Conservation (phyloP, 1,284 basidiomycete genomes). For the Sanghuangporus weigelae region DNA sequence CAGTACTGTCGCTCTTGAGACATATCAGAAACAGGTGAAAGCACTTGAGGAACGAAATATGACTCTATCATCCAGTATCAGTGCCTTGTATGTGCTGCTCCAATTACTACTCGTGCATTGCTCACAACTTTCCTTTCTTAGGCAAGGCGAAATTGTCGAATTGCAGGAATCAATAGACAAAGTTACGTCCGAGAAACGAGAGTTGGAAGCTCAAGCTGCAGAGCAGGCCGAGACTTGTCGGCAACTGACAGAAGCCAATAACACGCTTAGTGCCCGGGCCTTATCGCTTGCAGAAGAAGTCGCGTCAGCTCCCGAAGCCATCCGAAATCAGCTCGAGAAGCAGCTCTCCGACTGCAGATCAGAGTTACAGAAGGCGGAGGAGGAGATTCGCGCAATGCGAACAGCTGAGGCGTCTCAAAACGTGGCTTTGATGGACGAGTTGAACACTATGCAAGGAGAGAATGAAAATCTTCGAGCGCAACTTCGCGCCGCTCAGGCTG, state of each 20-base stretch:
- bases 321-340: conserved; percentile 51
- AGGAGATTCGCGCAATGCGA: conserved; percentile 54
- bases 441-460: conserved; percentile 74
- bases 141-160: conserved; percentile 64
- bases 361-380: conserved; percentile 39
- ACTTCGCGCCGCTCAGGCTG: conserved; percentile 40
- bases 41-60: conserved; percentile 71
- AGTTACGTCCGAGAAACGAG: conserved; percentile 54
- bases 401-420: conserved; percentile 64
- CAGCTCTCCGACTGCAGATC: conserved; percentile 44
- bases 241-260: conserved; percentile 74
- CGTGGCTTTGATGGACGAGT: conserved; percentile 69
- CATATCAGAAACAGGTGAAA: conserved; percentile 82
- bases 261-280: conserved; percentile 64
- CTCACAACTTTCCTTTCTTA: conserved; percentile 26
- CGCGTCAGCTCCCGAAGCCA: conserved; percentile 50
- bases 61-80: conserved; percentile 43
- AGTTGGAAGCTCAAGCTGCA: conserved; percentile 63
- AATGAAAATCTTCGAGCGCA: conserved; percentile 66
- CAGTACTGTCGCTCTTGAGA: conserved; percentile 70
- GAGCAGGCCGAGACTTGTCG: conserved; percentile 66
- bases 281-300: conserved; percentile 75
- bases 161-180: conserved; percentile 61
- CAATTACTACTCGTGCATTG: not conserved
- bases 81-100: conserved; percentile 46